Percentiles rank a stretch among this genome's conserved stretches.
phyloP scores from a whole-genome alignment of 2,329 filamentous ascomycete genomes.

The Apiospora marii region DNA sequence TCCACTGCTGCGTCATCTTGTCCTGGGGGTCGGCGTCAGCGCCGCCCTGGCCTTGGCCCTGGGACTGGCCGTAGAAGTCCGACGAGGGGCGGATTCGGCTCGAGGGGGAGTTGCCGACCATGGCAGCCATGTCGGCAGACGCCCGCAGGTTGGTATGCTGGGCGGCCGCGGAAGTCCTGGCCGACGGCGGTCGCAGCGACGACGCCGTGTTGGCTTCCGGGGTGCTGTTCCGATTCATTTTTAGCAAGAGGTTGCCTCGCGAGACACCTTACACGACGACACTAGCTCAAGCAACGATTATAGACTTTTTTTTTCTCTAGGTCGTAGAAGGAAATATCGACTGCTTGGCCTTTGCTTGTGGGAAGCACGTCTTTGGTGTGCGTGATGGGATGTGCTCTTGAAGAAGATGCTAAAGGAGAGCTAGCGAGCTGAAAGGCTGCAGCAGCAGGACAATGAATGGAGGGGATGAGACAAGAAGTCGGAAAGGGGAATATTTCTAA shows the following conservation, averaged over 20 bases:
- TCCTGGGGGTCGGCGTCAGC: constrained; percentile 82
- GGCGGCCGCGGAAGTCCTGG: constrained; percentile 80
- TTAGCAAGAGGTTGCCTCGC: constrained; percentile 20
- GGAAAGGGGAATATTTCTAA: constrained; percentile 21
- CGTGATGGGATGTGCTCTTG: constrained; percentile 20
- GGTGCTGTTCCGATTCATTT: constrained; percentile 89
- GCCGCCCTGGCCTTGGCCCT: constrained; percentile 71
- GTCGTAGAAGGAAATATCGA: background rate
- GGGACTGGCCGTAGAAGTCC: constrained; percentile 86
- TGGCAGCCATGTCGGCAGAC: constrained; percentile 93
- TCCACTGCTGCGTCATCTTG: constrained; percentile 96
- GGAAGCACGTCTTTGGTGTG: constrained; percentile 14
- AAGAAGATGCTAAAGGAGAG: constrained; percentile 17
- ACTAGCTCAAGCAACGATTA: constrained; percentile 15
- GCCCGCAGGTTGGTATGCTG: constrained; percentile 84
- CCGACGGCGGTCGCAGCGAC: constrained; percentile 82
- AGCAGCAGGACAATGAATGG: constrained; percentile 20
- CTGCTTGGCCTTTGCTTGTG: constrained; percentile 18
- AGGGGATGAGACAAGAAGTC: constrained; percentile 21
- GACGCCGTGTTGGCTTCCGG: constrained; percentile 87
- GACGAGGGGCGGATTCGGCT: constrained; percentile 92
- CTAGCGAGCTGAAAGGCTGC: constrained; percentile 21
- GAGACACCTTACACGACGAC: constrained; percentile 19
- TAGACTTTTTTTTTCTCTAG: background rate
- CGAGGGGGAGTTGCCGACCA: constrained; percentile 70